A percentile compares a stretch with the other conserved stretches of the same genome.
Conservation (phyloP, 768 basidiomycete genomes). For the Tulasnella sp. region DNA sequence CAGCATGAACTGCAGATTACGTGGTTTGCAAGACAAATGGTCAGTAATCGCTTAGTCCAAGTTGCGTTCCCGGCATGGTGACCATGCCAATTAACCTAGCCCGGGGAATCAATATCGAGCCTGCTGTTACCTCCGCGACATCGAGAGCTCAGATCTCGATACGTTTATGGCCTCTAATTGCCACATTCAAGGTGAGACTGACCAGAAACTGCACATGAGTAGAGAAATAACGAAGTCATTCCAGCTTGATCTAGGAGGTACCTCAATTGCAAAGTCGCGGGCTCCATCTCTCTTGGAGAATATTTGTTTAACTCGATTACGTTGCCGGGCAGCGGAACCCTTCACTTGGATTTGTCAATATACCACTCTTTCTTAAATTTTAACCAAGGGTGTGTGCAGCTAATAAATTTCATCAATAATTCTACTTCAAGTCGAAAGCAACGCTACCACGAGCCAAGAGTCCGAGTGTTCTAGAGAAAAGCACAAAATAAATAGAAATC, state of each 20-base stretch:
- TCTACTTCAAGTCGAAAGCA: background rate
- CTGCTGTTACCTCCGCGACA: background rate
- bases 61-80: background rate
- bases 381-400: too few species aligned
- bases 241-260: background rate
- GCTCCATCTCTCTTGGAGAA: too few species aligned
- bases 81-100: background rate
- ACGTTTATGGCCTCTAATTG: background rate
- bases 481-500: background rate
- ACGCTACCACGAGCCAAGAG: background rate
- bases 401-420: background rate
- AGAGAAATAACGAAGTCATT: background rate
- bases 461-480: background rate
- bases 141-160: background rate
- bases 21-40: background rate
- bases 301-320: too few species aligned
- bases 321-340: too few species aligned
- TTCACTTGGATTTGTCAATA: too few species aligned
- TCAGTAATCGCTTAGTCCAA: background rate
- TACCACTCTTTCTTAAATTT: too few species aligned
- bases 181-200: conserved; percentile 1
- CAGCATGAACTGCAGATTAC: background rate
- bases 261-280: too few species aligned
- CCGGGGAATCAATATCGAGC: background rate
- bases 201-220: background rate